These are phyloP conservation scores for Coemansia sp. DNA, from an alignment of 192 early-diverging fungal genomes.

Conservation along the genomic window DNA sequence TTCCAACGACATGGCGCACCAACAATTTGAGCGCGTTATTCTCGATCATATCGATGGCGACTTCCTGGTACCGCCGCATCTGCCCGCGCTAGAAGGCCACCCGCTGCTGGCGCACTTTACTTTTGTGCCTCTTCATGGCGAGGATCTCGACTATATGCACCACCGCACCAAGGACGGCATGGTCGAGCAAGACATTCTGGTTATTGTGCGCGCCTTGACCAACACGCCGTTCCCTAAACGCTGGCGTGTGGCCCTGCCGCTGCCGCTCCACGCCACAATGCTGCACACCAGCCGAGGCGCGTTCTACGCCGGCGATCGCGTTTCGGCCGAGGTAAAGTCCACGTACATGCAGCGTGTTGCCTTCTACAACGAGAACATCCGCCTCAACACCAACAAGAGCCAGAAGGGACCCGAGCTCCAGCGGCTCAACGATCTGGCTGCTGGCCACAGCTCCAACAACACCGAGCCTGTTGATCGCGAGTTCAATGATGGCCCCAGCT, in stretches of 20 bases:
- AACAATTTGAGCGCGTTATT: slow-evolving; percentile 46
- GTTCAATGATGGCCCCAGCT: slow-evolving; percentile 29
- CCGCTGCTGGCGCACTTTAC: slow-evolving; percentile 43
- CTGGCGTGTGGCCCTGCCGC: slow-evolving; percentile 40
- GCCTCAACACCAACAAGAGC: slow-evolving; percentile 23
- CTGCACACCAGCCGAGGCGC: slow-evolving; percentile 43
- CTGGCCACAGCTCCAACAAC: slow-evolving; percentile 35
- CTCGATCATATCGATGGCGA: slow-evolving; percentile 47
- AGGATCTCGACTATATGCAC: slow-evolving; percentile 39
- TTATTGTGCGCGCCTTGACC: slow-evolving; percentile 34
- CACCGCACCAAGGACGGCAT: slow-evolving; percentile 41
- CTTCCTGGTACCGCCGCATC: slow-evolving; percentile 27
- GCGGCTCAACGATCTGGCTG: slow-evolving; percentile 34
- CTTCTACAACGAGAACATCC: slow-evolving; percentile 48
- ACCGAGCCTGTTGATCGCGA: slow-evolving; percentile 12
- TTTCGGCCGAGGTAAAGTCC: slow-evolving; percentile 44
- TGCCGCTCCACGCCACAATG: slow-evolving; percentile 33
- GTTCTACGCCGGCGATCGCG: slow-evolving; percentile 36
- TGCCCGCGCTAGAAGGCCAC: slow-evolving; percentile 18
- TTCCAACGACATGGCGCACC: slow-evolving; percentile 26
- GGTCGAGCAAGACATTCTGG: slow-evolving; percentile 40
- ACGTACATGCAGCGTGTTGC: slow-evolving; percentile 35
- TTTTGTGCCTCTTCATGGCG: slow-evolving; percentile 43
- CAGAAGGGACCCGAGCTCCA: slow-evolving; percentile 27
- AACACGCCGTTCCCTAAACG: slow-evolving; percentile 42